Evolutionary conservation across 2,329 filamentous ascomycete genomes (phyloP).

Genomic region (Calonectria crousiana): DNA sequence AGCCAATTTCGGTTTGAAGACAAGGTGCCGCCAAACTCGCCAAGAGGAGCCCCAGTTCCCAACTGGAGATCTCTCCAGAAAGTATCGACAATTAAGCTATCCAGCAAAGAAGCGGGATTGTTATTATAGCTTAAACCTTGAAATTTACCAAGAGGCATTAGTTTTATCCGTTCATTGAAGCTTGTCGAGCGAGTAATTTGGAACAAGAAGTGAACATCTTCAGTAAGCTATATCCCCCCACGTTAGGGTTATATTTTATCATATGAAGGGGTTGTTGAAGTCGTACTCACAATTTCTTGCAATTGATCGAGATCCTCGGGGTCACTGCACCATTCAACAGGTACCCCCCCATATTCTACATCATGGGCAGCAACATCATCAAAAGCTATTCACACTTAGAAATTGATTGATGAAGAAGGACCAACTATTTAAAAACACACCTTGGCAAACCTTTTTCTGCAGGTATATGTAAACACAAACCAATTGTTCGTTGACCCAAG

Average conservation of each 20-base stretch:
- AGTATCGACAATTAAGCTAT: background rate
- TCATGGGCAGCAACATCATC: constrained; percentile 1
- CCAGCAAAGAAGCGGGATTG: background rate
- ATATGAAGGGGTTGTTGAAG: too few relatives aligned
- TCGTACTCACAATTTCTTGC: background rate
- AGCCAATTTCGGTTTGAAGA: background rate
- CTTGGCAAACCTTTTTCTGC: background rate
- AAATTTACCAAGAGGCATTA: background rate
- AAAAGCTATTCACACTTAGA: background rate
- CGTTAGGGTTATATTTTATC: background rate
- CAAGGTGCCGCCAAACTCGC: background rate
- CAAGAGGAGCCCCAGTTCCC: background rate
- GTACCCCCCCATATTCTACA: background rate
- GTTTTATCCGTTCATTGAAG: background rate
- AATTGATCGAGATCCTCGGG: background rate
- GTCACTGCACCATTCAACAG: background rate
- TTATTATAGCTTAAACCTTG: background rate
- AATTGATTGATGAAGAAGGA: background rate
- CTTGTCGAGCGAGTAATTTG: background rate
- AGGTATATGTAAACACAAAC: background rate
- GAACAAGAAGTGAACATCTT: background rate
- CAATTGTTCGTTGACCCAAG: constrained; percentile 13
- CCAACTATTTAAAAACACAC: background rate
- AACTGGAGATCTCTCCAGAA: background rate
- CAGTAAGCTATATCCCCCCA: background rate